Percentiles rank a stretch among this genome's conserved stretches.
Conservation (phyloP, 257 asterid genomes). For the Solanum chilense region DNA sequence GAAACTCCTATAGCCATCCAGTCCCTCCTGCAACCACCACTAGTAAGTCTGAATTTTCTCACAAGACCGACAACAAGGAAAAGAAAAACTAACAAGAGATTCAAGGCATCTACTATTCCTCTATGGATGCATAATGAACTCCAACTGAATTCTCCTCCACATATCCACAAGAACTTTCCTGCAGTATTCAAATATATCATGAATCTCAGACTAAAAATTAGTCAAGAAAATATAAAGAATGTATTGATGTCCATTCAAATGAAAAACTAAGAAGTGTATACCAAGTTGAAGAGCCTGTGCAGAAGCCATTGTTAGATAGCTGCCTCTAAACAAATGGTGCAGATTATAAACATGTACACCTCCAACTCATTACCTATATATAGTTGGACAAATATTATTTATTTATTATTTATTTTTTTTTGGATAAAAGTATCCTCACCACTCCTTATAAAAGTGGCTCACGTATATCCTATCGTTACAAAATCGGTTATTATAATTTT, state of each 20-base stretch:
- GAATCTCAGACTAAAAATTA: neutral
- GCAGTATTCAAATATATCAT: neutral
- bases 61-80: conserved; percentile 18
- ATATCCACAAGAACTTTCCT: conserved; percentile 31
- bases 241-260: neutral
- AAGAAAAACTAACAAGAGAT: conserved; percentile 21
- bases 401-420: no score
- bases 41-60: neutral
- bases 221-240: neutral
- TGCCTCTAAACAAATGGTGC: neutral
- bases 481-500: no score
- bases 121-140: conserved; percentile 16
- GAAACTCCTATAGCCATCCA: conserved; percentile 15
- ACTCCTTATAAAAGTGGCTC: no score
- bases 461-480: no score
- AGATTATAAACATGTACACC: neutral
- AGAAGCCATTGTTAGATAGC: neutral
- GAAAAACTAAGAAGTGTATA: neutral
- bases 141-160: conserved; percentile 24
- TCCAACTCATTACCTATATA: neutral
- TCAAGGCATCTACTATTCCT: conserved; percentile 24
- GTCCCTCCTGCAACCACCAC: conserved; percentile 18
- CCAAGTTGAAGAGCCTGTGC: neutral
- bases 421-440: no score
- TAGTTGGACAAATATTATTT: no score